Evolutionary conservation across 805 yeast genomes (phyloP).

Genomic region (Wilhelminamyces savonicus): DNA sequence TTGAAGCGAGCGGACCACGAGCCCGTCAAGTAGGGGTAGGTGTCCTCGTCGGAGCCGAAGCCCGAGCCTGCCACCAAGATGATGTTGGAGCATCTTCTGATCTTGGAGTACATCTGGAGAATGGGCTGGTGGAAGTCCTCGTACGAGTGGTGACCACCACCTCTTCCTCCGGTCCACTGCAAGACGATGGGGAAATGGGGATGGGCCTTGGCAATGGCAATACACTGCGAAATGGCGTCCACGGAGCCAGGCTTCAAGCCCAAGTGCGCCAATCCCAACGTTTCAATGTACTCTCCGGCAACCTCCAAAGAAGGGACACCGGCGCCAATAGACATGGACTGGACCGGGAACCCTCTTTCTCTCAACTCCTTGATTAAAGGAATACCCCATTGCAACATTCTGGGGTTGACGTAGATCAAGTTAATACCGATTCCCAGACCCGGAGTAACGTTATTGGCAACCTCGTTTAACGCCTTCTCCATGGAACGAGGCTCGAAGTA

Average conservation of each 20-base stretch:
- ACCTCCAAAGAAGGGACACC: constrained; percentile 99
- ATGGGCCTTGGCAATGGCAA: constrained; percentile 89
- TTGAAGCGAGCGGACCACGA: constrained; percentile 83
- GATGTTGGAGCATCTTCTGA: constrained; percentile 87
- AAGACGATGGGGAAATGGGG: constrained; percentile 94
- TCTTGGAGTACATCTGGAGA: constrained; percentile 89
- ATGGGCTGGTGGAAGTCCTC: constrained; percentile 99
- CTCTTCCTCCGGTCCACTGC: constrained; percentile 99
- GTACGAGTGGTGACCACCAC: constrained; percentile 99
- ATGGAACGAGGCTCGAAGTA: constrained; percentile 71
- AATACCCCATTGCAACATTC: constrained; percentile 98
- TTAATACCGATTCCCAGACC: constrained; percentile 91
- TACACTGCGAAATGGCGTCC: constrained; percentile 82
- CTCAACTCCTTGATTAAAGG: constrained; percentile 89
- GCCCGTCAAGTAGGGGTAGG: constrained; percentile 97
- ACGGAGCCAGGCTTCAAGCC: constrained; percentile 98
- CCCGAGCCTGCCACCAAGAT: constrained; percentile 96
- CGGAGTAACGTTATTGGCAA: constrained; percentile 61
- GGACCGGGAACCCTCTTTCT: constrained; percentile 90
- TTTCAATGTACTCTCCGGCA: constrained; percentile 91
- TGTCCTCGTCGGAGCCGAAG: constrained; percentile 93
- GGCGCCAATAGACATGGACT: constrained; percentile 95
- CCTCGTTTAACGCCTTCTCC: constrained; percentile 68
- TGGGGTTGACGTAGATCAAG: constrained; percentile 92
- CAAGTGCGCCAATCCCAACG: constrained; percentile 86